Base-by-base conservation (phyloP, 495 filamentous ascomycete genomes). In the Trichoderma reesei region DNA sequence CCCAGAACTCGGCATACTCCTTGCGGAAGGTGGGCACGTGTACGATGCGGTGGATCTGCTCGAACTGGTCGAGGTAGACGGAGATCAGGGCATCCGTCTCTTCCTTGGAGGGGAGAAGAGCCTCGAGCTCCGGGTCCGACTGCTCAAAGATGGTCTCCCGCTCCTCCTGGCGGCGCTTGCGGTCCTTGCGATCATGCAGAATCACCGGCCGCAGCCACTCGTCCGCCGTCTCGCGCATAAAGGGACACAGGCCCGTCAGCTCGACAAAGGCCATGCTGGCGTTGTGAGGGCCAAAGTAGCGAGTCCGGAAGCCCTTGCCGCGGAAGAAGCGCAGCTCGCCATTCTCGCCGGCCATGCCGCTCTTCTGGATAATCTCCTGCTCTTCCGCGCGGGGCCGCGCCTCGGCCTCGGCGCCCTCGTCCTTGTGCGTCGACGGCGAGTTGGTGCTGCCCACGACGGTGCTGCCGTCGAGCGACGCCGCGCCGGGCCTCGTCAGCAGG, bases 241-340 rank as follows among this genome's bases (percentile, higher is more conserved):
- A 79, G 39, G 75, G 76, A 44, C 72, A 77, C 5, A 79, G 73
- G 2, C 79, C 79, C 13, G 72, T 76, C 63, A 82, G 75, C 69
- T 77, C 75, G 26, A 68, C 63, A 54, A 77, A 76, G 36, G 75
- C 75, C 54, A 76, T 63, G 63, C 73, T 79, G 31, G 77, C 78
- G 65, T 78, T 82, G 59, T 80, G 75, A 0, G 79, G 79, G 3
- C 78, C 79, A 64, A 75, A 77, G 66, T 80, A 82, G 60, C 78
- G 75, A 7, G 76, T 79, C 68, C 78, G 79, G 67, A 78, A 80
- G 61, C 76, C 72, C 60, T 71, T 72, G 64, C 69, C 71, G 8
- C 74, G 67, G 64, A 74, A 72, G 66, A 75, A 76, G 63, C 73
- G 71, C 18, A 74, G 65, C 59, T 77, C 75, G 20, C 73, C 69